Conservation (phyloP, 371 early-diverging fungal genomes). For the Lichtheimia hyalospora region DNA sequence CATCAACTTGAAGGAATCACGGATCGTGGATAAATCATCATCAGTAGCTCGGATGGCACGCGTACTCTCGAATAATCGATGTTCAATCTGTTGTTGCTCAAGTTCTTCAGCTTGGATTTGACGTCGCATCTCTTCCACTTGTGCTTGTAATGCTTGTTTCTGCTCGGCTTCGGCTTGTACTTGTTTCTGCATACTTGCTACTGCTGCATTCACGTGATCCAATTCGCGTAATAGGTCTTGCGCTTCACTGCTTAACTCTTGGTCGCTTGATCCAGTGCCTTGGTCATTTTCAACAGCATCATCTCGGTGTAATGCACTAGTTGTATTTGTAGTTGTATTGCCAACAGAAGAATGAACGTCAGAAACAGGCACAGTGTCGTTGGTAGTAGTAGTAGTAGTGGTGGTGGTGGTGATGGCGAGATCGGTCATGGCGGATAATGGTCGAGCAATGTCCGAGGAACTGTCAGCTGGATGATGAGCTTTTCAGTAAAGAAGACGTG, state of each 20-base stretch:
- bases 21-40: constrained; percentile 36
- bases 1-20: constrained; percentile 19
- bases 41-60: constrained; percentile 31
- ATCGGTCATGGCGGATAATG: background rate
- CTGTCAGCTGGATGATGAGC: background rate
- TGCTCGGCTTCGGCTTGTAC: constrained; percentile 28
- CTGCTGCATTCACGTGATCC: constrained; percentile 36
- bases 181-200: constrained; percentile 26
- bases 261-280: too few species aligned
- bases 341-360: too few species aligned
- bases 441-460: background rate
- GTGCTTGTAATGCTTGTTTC: constrained; percentile 31
- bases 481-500: constrained; percentile 1
- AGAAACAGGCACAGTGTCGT: too few species aligned
- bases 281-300: too few species aligned
- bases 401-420: background rate
- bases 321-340: too few species aligned
- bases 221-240: constrained; percentile 33
- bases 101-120: constrained; percentile 30
- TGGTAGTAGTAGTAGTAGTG: background rate
- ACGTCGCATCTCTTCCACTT: constrained; percentile 35
- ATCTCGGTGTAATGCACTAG: too few species aligned
- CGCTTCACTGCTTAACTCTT: too few species aligned
- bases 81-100: constrained; percentile 37
- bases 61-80: constrained; percentile 33